These are phyloP conservation scores for Phytophthora tentaculata DNA, from an alignment of 352 stramenopile genomes.

Conservation along the genomic window DNA sequence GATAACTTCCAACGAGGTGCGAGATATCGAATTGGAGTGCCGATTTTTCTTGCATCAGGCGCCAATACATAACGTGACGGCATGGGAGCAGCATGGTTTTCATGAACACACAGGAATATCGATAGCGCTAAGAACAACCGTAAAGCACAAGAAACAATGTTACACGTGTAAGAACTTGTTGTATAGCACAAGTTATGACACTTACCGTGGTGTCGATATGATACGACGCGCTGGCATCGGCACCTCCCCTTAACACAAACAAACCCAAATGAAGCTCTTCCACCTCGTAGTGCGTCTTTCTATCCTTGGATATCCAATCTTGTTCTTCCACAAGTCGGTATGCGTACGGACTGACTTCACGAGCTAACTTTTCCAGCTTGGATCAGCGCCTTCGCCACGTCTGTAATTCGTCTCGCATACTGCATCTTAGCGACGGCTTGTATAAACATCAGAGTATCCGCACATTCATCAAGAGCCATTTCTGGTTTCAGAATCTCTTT, in stretches of 20 bases:
- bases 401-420: not conserved
- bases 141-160: not conserved
- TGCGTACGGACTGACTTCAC: not conserved
- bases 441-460: not conserved
- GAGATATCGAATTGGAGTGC: not conserved
- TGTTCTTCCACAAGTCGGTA: not conserved
- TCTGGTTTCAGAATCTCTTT: constrained; percentile 1
- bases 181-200: too few species aligned
- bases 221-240: not conserved
- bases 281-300: not conserved
- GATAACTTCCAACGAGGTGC: not conserved
- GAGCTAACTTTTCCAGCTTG: not conserved
- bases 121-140: not conserved
- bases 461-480: not conserved
- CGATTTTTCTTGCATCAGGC: not conserved
- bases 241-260: too few species aligned
- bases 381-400: not conserved
- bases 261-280: not conserved
- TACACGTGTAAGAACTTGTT: too few species aligned
- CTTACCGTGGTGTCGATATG: not conserved
- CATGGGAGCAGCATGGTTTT: not conserved
- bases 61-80: not conserved
- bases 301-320: not conserved
- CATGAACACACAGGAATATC: not conserved
- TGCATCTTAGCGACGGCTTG: not conserved